Percentiles rank a stretch among this genome's conserved stretches.
Evolutionary conservation across 805 yeast genomes (phyloP).

Genomic region (Candida morakotiae): DNA sequence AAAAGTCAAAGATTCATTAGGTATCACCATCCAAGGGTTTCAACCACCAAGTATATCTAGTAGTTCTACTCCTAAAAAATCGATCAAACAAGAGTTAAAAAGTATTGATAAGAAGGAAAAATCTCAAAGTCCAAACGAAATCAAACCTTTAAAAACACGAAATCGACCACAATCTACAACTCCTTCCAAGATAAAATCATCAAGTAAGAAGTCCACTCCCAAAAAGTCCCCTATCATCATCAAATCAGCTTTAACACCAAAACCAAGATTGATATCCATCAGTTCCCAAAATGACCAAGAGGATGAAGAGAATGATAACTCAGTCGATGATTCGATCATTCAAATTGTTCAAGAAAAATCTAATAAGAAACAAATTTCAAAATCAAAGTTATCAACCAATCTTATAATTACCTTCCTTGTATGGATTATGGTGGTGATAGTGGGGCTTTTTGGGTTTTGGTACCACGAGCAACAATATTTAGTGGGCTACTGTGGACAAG

Average conservation of each 20-base stretch:
- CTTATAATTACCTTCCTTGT: constrained; percentile 14
- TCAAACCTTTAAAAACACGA: too few species aligned
- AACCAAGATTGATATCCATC: constrained; percentile 14
- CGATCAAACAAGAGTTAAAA: background rate
- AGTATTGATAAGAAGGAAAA: too few species aligned
- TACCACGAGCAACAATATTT: constrained; percentile 59
- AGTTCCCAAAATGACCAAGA: background rate
- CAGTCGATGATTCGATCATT: background rate
- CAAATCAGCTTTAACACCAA: constrained; percentile 12
- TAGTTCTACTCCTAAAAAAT: constrained; percentile 12
- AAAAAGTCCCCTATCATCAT: background rate
- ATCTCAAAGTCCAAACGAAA: too few species aligned
- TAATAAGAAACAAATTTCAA: constrained; percentile 12
- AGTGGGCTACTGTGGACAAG: constrained; percentile 75
- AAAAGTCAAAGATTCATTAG: constrained; percentile 18
- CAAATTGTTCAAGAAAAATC: constrained; percentile 10
- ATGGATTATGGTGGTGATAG: constrained; percentile 32
- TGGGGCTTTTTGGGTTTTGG: constrained; percentile 48
- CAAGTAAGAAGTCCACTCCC: constrained; percentile 2
- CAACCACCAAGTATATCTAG: constrained; percentile 6
- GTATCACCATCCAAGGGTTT: constrained; percentile 19
- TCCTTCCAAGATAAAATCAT: background rate
- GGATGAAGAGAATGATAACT: constrained; percentile 4
- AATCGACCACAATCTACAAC: too few species aligned
- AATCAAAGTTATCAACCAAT: background rate